Base-by-base conservation (phyloP, 352 stramenopile genomes). In the Globisporangium emineosum region DNA sequence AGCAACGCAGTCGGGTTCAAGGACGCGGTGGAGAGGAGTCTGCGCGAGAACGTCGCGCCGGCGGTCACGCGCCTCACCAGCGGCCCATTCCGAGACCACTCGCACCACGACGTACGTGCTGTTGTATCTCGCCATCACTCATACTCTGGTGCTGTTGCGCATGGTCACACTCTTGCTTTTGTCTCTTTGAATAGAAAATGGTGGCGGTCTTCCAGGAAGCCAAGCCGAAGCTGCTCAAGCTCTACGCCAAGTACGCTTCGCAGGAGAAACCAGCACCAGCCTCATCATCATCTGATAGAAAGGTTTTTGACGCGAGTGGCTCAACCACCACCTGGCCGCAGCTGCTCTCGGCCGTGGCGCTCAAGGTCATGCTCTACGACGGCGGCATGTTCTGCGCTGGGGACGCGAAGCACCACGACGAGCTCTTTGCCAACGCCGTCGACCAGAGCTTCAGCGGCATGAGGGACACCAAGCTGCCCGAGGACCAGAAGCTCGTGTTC, bases 321-420 rank as follows among this genome's bases (percentile, higher is more conserved):
- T 5, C 12, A 40, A 40, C 33, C 33, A 72, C 72, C 0, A 81
- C 74, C 21, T 89, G 78, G 78, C 79, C 79, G 32, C 64, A 76
- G 35, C 65, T 90, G 35, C 73, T 89, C 7, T 81, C 69, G 5
- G 73, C 70, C 0, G 27, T 64, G 17, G 77, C 68, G 13, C 69
- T 90, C 55, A 90, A 78, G 56, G 79, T 67, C 49, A 79, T 94
- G 79, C 55, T 93, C 10, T 90, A 88, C 62, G 83, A 94, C 61
- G 87, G 78, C 51, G 84, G 86, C 10, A 79, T 94, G 57, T 92
- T 94, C 60, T 91, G 81, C 49, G 75, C 74, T 5, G 83, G 84
- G 10, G 82, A 90, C 50, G 63, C 70, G 5, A 72, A 78, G 32
- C 52, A 75, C 2, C 84, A 93, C 56, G 77, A 88, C 32, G 64